These are phyloP conservation scores for Mycosphaerelloides madeirae DNA, from an alignment of 2,329 filamentous ascomycete species.

Conservation along the genomic window DNA sequence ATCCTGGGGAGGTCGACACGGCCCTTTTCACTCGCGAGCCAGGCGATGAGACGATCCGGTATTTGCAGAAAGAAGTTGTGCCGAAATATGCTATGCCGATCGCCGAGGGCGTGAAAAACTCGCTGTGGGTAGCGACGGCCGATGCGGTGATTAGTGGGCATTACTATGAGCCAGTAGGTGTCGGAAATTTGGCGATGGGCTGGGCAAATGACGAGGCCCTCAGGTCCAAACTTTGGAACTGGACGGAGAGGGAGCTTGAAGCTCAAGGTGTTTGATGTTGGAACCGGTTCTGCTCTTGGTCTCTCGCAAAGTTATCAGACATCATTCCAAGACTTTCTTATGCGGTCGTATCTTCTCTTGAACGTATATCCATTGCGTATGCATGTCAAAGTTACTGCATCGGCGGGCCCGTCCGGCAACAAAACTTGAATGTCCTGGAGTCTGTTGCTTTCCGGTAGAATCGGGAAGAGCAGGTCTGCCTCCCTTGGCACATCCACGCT, in stretches of 20 bases:
- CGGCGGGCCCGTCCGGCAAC: background rate
- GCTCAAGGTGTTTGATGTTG: background rate
- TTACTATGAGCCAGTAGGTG: constrained; percentile 40
- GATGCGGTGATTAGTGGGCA: constrained; percentile 22
- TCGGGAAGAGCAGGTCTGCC: background rate
- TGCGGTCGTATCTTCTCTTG: too few relatives aligned
- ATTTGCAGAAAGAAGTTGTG: background rate
- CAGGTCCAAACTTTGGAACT: constrained; percentile 31
- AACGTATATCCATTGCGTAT: background rate
- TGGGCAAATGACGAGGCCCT: constrained; percentile 17
- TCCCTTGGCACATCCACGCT: background rate
- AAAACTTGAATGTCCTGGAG: background rate
- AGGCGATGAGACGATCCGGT: constrained; percentile 16
- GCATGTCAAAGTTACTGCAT: background rate
- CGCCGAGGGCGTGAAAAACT: constrained; percentile 34
- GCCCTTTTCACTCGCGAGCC: constrained; percentile 32
- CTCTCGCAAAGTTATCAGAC: background rate
- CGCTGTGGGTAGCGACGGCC: constrained; percentile 40
- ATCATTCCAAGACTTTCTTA: background rate
- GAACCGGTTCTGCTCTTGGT: background rate
- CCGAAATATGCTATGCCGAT: constrained; percentile 1
- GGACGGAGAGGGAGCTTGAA: constrained; percentile 21
- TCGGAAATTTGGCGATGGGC: constrained; percentile 12
- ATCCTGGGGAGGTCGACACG: constrained; percentile 47
- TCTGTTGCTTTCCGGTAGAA: background rate